phyloP scores from a whole-genome alignment of 345 rosid species.

The Carallia pectinifolia region DNA sequence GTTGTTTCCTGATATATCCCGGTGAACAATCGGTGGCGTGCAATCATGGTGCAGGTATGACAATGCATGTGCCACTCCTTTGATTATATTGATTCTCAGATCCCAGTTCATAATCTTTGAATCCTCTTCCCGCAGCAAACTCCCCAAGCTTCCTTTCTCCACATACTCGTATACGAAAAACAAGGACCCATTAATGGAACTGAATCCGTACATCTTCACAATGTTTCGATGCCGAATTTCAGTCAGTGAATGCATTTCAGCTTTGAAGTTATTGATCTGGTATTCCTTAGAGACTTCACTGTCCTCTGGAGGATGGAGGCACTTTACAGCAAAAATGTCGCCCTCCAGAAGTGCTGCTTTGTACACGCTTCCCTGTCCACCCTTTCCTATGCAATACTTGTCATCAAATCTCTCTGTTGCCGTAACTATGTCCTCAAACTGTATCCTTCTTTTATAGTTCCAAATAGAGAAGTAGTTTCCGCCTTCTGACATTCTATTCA shows the following conservation, averaged over 20 bases:
- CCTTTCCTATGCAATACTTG: slow-evolving; percentile 36
- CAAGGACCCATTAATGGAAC: slow-evolving; percentile 25
- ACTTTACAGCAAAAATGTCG: slow-evolving; percentile 29
- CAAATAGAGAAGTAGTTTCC: slow-evolving; percentile 25
- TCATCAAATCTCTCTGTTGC: slow-evolving; percentile 40
- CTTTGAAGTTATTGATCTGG: slow-evolving; percentile 29
- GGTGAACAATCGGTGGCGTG: slow-evolving; percentile 35
- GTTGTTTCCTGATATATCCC: slow-evolving; percentile 42
- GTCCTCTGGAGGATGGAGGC: slow-evolving; percentile 31
- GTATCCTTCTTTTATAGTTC: slow-evolving; percentile 34
- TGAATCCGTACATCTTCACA: slow-evolving; percentile 43
- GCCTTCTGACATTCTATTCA: slow-evolving; percentile 1
- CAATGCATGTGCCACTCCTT: slow-evolving; percentile 46
- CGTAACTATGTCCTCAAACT: slow-evolving; percentile 35
- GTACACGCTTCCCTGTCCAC: slow-evolving; percentile 43
- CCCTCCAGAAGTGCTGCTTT: slow-evolving; percentile 24
- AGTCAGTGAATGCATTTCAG: slow-evolving; percentile 40
- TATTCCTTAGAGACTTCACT: slow-evolving; percentile 24
- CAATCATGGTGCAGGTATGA: slow-evolving; percentile 53
- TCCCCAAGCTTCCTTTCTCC: slow-evolving; percentile 41
- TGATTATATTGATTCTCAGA: slow-evolving; percentile 33
- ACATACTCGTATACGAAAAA: slow-evolving; percentile 38
- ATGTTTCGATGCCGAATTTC: slow-evolving; percentile 44
- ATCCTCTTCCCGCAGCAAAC: slow-evolving; percentile 19
- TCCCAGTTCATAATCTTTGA: slow-evolving; percentile 36